phyloP scores from a whole-genome alignment of 2,329 filamentous ascomycete genomes.

The Aspergillus latus region DNA sequence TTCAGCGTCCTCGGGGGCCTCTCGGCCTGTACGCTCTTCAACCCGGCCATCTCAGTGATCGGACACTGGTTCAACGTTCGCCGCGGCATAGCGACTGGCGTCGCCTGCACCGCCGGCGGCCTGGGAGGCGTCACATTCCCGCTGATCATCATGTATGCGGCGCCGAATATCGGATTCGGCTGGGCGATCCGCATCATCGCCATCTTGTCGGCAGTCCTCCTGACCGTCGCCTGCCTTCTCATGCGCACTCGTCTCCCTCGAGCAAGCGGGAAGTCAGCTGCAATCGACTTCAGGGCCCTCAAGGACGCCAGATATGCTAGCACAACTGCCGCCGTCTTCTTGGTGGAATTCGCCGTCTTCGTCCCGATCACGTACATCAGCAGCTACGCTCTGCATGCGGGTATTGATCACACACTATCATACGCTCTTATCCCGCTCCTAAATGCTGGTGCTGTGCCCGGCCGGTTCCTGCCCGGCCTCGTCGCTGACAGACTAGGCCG shows the following conservation, averaged over 20 bases:
- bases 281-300: conserved; percentile 26
- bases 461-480: conserved; percentile 35
- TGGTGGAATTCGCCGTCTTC: conserved; percentile 39
- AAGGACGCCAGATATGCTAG: conserved; percentile 25
- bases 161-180: conserved; percentile 32
- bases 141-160: conserved; percentile 31
- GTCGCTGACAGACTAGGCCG: conserved; percentile 36
- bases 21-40: conserved; percentile 33
- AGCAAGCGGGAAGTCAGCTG: conserved; percentile 17
- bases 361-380: conserved; percentile 39
- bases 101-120: conserved; percentile 37
- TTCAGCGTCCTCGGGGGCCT: conserved; percentile 38
- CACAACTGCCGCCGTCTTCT: conserved; percentile 33
- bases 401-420: conserved; percentile 26
- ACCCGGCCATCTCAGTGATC: conserved; percentile 30
- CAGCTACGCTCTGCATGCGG: conserved; percentile 30
- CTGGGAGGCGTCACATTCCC: conserved; percentile 39
- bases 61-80: conserved; percentile 37
- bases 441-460: conserved; percentile 34
- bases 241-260: conserved; percentile 27
- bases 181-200: conserved; percentile 36
- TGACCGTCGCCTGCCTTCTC: conserved; percentile 22
- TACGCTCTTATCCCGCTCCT: conserved; percentile 35
- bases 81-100: conserved; percentile 34
- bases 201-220: conserved; percentile 23